These are phyloP conservation scores for Ophiostoma populinum DNA, from an alignment of 2,329 filamentous ascomycete species.

Conservation along the genomic window DNA sequence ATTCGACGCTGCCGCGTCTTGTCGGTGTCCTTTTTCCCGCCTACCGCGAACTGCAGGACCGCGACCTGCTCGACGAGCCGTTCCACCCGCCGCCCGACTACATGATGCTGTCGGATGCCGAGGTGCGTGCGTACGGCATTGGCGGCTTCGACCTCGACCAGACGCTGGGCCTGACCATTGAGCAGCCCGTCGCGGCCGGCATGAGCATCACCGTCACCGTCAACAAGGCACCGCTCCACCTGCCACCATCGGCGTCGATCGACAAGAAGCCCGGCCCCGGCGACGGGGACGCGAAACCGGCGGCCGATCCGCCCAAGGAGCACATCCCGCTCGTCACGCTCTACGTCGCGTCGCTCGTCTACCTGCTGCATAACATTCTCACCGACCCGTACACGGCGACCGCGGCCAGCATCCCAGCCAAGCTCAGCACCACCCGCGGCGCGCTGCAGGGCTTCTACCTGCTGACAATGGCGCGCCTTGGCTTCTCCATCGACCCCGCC, in stretches of 20 bases:
- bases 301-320: background rate
- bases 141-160: slow-evolving; percentile 8
- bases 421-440: slow-evolving; percentile 51
- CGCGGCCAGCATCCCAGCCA: slow-evolving; percentile 46
- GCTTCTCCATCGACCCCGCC: slow-evolving; percentile 54
- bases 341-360: slow-evolving; percentile 30
- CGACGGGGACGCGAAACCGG: background rate
- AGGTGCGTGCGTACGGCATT: slow-evolving; percentile 9
- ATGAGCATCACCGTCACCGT: background rate
- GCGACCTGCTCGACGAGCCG: slow-evolving; percentile 5
- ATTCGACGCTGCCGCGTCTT: slow-evolving; percentile 53
- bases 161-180: slow-evolving; percentile 1
- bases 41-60: slow-evolving; percentile 8
- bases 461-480: slow-evolving; percentile 64
- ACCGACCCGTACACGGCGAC: slow-evolving; percentile 29
- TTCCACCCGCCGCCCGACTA: slow-evolving; percentile 2
- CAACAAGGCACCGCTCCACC: background rate
- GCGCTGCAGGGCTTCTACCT: slow-evolving; percentile 62
- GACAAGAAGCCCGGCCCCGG: background rate
- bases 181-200: background rate
- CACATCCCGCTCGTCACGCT: slow-evolving; percentile 19
- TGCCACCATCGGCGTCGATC: background rate
- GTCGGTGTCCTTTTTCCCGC: slow-evolving; percentile 23
- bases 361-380: slow-evolving; percentile 34
- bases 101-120: background rate